These are phyloP conservation scores for Psilocybe cyanescens DNA, from an alignment of 768 basidiomycete species.

Conservation along the genomic window DNA sequence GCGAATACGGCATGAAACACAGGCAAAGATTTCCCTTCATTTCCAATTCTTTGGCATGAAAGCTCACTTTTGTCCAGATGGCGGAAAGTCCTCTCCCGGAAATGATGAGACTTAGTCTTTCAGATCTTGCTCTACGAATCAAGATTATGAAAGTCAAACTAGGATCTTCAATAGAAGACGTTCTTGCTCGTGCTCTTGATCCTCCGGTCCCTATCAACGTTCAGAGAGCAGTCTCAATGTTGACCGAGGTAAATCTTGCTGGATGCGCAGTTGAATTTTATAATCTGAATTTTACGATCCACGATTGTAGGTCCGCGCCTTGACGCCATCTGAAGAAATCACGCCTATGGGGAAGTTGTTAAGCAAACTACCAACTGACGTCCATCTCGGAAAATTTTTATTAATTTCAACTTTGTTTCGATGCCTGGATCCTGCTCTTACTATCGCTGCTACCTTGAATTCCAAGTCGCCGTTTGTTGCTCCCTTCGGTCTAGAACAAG, in stretches of 20 bases:
- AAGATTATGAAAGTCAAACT: constrained; percentile 93
- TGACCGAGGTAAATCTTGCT: constrained; percentile 73
- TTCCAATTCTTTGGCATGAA: not conserved
- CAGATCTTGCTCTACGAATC: constrained; percentile 88
- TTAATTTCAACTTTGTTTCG: constrained; percentile 82
- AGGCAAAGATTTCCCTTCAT: constrained; percentile 42
- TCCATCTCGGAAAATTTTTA: constrained; percentile 94
- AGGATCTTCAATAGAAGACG: constrained; percentile 87
- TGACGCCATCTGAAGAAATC: constrained; percentile 87
- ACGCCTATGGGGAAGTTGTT: constrained; percentile 92
- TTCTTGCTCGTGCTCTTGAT: constrained; percentile 85
- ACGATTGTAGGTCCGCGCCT: constrained; percentile 69
- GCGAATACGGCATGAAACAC: constrained; percentile 79
- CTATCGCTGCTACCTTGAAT: constrained; percentile 91
- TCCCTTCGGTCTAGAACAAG: constrained; percentile 85
- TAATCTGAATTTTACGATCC: constrained; percentile 2
- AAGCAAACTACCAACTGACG: constrained; percentile 93
- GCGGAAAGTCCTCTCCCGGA: constrained; percentile 91
- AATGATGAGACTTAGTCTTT: constrained; percentile 91
- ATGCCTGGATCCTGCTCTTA: constrained; percentile 95
- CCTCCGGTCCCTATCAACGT: constrained; percentile 87
- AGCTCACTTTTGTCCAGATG: constrained; percentile 52
- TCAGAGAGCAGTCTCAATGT: constrained; percentile 83
- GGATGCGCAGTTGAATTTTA: not conserved
- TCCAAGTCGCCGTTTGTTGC: constrained; percentile 93